A percentile compares a stretch with the other conserved stretches of the same genome.
Conservation (phyloP, 1,284 basidiomycete genomes). For the Polyporus tsugae region DNA sequence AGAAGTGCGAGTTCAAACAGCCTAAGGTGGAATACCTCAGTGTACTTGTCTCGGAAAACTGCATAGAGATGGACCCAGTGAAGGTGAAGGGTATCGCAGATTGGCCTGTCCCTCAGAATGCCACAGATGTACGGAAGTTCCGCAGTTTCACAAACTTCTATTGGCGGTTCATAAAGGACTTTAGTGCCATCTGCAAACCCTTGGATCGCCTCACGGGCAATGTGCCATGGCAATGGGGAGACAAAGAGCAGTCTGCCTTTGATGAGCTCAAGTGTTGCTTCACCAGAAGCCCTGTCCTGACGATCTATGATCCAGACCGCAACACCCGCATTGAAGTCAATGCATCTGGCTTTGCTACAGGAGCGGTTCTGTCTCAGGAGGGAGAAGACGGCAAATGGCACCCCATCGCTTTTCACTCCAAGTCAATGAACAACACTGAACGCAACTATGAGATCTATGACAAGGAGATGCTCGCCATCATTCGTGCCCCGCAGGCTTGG, state of each 20-base stretch:
- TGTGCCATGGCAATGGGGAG: slow-evolving; percentile 12
- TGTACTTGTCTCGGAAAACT: slow-evolving; percentile 13
- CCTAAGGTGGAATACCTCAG: slow-evolving; percentile 28
- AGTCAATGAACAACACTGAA: slow-evolving; percentile 4
- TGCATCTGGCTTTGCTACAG: no score
- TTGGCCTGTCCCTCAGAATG: slow-evolving; percentile 45
- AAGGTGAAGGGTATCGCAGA: slow-evolving; percentile 46
- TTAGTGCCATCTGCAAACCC: slow-evolving; percentile 41
- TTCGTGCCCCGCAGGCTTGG: slow-evolving; percentile 35
- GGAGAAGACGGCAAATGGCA: no score
- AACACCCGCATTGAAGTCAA: neutral
- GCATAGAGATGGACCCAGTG: slow-evolving; percentile 45
- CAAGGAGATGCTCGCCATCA: slow-evolving; percentile 48
- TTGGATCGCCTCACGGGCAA: slow-evolving; percentile 38
- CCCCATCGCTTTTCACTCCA: neutral
- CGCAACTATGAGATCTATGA: slow-evolving; percentile 48
- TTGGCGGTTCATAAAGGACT: slow-evolving; percentile 50
- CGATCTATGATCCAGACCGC: neutral
- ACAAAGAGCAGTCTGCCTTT: slow-evolving; percentile 9
- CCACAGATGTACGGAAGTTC: slow-evolving; percentile 34
- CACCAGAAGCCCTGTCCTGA: neutral
- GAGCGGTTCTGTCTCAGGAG: no score
- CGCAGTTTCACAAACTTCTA: slow-evolving; percentile 45
- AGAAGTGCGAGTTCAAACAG: slow-evolving; percentile 45
- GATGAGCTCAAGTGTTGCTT: neutral